Evolutionary conservation across 441 rosid genomes (phyloP), one percentile per base, ranked within the genome.

Genomic region (Capsella rubella): DNA sequence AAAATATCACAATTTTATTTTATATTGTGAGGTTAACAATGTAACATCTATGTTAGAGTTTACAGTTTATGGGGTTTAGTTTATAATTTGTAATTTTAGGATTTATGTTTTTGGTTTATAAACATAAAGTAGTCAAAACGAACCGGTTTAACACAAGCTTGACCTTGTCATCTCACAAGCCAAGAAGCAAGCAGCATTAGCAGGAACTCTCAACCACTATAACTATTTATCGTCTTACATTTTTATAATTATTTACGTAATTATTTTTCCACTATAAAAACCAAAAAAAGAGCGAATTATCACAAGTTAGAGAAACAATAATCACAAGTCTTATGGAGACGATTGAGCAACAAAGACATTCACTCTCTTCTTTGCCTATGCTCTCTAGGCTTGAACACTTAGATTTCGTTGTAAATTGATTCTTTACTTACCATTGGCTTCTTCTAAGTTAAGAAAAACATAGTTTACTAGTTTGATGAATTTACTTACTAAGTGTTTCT

Each of bases 151-250:
- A 1, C 92, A 92, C 81, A 95, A 83, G 82, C 93, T 87, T n/a
- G 99, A 84, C 69, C 89, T 89, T 16, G 90, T 85, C 76, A 95
- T 80, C 76, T 95, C 97, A 61, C 86, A 88, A 9, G 90, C 99
- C 87, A 92, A 83, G 94, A 95, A 92, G 65, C 97, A 92, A 10
- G 96, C 99, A 40, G 98, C 98, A 83, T 92, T 92, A 14, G 35
- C 35, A 32, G 35, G 35, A 32, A 32, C 35, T 32, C 35, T 12
- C 45, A 40, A 40, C 45, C 14, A 40, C 45, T 40, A 39, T 40
- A 12, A 12, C 5, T 12, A 12, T 58, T 52, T 57, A 8, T 64
- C 34, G 45, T 58, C 8, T 58, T n/a, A 16, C 49, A 63, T 29
- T 55, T 71, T 76, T 56, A 39, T 18, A 16, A 6, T 76, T 64